Base-by-base conservation (phyloP, 768 basidiomycete species). In the Sistotremastrum suecicum region DNA sequence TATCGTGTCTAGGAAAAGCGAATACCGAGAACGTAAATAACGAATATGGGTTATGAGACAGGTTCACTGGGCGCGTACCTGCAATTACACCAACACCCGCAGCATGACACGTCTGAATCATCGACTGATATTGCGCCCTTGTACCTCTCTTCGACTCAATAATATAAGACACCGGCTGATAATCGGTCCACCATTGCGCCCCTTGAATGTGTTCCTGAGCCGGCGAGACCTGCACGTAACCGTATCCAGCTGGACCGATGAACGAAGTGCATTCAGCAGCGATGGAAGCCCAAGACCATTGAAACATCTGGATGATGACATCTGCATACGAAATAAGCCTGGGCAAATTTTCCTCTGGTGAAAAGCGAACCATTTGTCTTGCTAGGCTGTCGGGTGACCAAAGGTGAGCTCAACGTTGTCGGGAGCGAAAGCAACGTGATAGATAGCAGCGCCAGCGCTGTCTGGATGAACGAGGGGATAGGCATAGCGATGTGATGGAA, bases 131-230 rank as follows among this genome's bases (percentile, higher is more conserved):
- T 48, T 80, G 75, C 3, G 57, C 48, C 9, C 76, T 67, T 50
- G 74, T 66, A 4, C 80, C 81, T 1, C 77, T 75, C 57, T 82
- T 83, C 0, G 78, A 80, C 1, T 68, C 76, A 41, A 82, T 56
- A 7, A 45, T 78, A 55, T 82, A 80, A 1, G 78, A 80, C 0
- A 80, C 78, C 3, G 75, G 73, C 49, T 72, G 80, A 53, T 83
- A 82, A 55, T 81, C 80, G 0, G 80, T 82, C 80, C 80, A 83
- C 80, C 80, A 83, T 53, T 80, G 68, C 2, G 62, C 7, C 3
- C 79, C 80, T 9, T 60, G 52, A 38, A 80, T 60, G 52, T 80
- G 78, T 51, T 81, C 79, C 47, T 68, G 66, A 3, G 78, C 65
- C 0, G 76, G 75, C 53, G 7, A 41, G 62, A 78, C 74, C 76